Percentiles rank a stretch among this genome's conserved stretches.
These are phyloP conservation scores for Pelargonium fulgidum DNA, from an alignment of 441 rosid species.

Conservation along the genomic window DNA sequence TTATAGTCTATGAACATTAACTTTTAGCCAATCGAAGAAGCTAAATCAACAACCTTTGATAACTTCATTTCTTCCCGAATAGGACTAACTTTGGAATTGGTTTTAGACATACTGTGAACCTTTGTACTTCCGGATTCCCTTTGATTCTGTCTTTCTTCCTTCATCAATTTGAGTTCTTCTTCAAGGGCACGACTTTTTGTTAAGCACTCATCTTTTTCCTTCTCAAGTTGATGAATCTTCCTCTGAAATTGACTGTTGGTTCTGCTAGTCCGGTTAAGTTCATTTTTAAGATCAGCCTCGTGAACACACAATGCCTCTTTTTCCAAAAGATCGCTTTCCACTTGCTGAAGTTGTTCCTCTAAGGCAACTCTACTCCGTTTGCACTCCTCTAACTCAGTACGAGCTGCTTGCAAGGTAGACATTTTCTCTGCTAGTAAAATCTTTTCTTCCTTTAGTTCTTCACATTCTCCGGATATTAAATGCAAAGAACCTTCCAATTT, in stretches of 20 bases:
- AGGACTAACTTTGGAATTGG: slow-evolving; percentile 21
- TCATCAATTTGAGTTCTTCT: slow-evolving; percentile 30
- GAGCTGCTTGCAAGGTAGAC: slow-evolving; percentile 26
- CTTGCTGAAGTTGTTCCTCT: slow-evolving; percentile 36
- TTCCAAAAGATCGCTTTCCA: slow-evolving; percentile 27
- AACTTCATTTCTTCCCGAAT: slow-evolving; percentile 13
- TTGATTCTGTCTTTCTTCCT: slow-evolving; percentile 34
- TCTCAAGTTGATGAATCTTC: slow-evolving; percentile 38
- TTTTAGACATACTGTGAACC: slow-evolving; percentile 18
- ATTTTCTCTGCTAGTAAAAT: slow-evolving; percentile 24
- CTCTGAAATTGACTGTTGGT: slow-evolving; percentile 36
- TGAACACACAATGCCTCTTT: not conserved
- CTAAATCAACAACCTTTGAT: slow-evolving; percentile 19
- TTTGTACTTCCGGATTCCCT: slow-evolving; percentile 17
- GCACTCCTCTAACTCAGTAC: slow-evolving; percentile 35
- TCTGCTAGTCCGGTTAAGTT: slow-evolving; percentile 24
- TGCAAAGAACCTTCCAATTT: slow-evolving; percentile 30
- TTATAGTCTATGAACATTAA: not conserved
- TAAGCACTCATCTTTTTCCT: slow-evolving; percentile 33
- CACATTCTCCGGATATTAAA: slow-evolving; percentile 28
- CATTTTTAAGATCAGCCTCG: not conserved
- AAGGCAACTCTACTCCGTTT: slow-evolving; percentile 24
- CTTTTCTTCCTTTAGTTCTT: slow-evolving; percentile 33
- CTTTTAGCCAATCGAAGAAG: not conserved
- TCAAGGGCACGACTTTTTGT: slow-evolving; percentile 34